Conservation (phyloP, 2,329 filamentous ascomycete genomes). For the Akanthomyces uredinophilus region DNA sequence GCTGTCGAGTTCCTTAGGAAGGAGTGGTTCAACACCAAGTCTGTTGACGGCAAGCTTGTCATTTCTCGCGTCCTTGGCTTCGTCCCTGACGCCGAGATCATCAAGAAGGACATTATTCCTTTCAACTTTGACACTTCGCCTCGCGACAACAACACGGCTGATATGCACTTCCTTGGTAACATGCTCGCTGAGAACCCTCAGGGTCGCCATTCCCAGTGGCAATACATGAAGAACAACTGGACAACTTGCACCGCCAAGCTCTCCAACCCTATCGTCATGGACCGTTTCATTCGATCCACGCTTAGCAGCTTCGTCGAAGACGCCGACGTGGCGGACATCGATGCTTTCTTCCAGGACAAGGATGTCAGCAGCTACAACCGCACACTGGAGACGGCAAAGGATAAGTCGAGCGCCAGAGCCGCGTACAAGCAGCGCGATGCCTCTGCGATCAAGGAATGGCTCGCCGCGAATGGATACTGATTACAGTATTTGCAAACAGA, state of each 20-base stretch:
- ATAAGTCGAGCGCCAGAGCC: conserved; percentile 78
- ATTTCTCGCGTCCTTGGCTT: conserved; percentile 71
- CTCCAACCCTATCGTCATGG: conserved; percentile 78
- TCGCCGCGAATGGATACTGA: conserved; percentile 49
- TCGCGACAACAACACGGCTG: conserved; percentile 69
- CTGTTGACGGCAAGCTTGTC: conserved; percentile 88
- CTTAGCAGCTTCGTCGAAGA: conserved; percentile 73
- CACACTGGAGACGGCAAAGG: conserved; percentile 76
- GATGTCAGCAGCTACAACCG: conserved; percentile 83
- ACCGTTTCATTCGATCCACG: conserved; percentile 77
- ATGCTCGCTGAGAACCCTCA: conserved; percentile 68
- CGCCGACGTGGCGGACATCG: conserved; percentile 68
- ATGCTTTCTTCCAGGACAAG: conserved; percentile 78
- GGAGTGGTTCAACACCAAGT: conserved; percentile 76
- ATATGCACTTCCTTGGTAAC: conserved; percentile 77
- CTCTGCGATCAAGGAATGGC: conserved; percentile 70
- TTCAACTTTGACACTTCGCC: conserved; percentile 71
- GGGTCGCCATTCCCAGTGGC: conserved; percentile 73
- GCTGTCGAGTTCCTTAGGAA: conserved; percentile 72
- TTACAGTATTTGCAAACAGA: neutral
- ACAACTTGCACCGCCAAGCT: conserved; percentile 65
- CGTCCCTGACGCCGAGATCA: conserved; percentile 62
- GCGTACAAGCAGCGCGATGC: conserved; percentile 77
- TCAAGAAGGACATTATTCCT: conserved; percentile 60
- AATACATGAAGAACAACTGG: conserved; percentile 83